phyloP scores from a whole-genome alignment of 163 green algal species.

The Trebouxiophyceae sp. region DNA sequence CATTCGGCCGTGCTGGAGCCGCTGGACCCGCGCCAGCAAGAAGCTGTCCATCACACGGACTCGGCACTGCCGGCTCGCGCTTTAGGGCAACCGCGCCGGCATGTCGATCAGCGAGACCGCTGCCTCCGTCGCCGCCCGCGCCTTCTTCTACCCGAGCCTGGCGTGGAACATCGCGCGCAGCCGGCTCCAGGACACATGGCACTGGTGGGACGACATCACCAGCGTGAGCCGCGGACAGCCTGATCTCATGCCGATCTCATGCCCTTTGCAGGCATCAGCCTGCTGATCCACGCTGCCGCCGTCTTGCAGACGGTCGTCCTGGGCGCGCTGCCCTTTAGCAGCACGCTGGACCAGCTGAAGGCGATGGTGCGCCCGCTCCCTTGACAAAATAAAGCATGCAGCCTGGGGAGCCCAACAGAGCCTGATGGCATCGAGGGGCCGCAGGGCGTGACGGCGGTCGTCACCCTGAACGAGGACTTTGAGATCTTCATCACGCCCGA shows the following conservation, averaged over 20 bases:
- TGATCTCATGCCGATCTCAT: not conserved
- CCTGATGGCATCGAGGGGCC: too few relatives aligned
- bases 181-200: conserved; percentile 10
- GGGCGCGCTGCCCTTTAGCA: conserved; percentile 13
- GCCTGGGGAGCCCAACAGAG: too few relatives aligned
- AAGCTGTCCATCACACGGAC: too few relatives aligned
- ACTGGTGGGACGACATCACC: conserved; percentile 19
- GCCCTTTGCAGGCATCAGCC: not conserved
- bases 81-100: too few relatives aligned
- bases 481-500: conserved; percentile 17
- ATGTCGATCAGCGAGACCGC: too few relatives aligned
- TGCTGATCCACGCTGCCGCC: not conserved
- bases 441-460: conserved; percentile 16
- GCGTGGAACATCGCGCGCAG: conserved; percentile 11
- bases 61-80: too few relatives aligned
- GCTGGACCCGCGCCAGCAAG: too few relatives aligned
- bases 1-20: too few relatives aligned
- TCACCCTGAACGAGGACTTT: conserved; percentile 24
- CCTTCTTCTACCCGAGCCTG: conserved; percentile 13
- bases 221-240: conserved; percentile 3
- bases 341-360: conserved; percentile 16
- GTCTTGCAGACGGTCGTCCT: conserved; percentile 17
- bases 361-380: conserved; percentile 1
- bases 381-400: too few relatives aligned
- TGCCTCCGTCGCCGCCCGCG: conserved; percentile 2